Conservation (phyloP, 2,329 filamentous ascomycete genomes). For the Neonectria neomacrospora region DNA sequence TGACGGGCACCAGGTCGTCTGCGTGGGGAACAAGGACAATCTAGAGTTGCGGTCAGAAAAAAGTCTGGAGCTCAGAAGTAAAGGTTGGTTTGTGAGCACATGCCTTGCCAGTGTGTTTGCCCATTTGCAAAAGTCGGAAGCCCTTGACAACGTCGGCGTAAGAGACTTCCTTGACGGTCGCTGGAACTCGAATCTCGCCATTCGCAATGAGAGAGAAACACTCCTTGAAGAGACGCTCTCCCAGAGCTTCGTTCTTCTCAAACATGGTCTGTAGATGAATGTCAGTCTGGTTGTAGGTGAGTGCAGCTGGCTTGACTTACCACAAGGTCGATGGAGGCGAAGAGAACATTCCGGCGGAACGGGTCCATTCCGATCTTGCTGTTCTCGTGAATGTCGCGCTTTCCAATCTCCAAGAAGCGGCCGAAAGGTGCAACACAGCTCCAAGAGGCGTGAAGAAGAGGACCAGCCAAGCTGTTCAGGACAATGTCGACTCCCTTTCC, state of each 20-base stretch:
- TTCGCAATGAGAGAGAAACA: constrained; percentile 31
- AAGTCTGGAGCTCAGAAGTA: not conserved
- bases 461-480: constrained; percentile 46
- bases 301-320: not conserved
- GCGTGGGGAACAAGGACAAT: constrained; percentile 27
- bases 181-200: constrained; percentile 23
- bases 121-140: constrained; percentile 34
- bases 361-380: constrained; percentile 48
- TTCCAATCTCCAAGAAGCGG: constrained; percentile 39
- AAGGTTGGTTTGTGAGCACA: not conserved
- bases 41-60: constrained; percentile 20
- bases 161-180: constrained; percentile 23
- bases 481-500: constrained; percentile 47
- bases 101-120: constrained; percentile 35
- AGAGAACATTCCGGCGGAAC: constrained; percentile 50
- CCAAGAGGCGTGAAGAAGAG: constrained; percentile 46
- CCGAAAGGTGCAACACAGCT: constrained; percentile 41
- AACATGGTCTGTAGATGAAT: constrained; percentile 17
- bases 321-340: constrained; percentile 54
- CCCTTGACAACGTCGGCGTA: constrained; percentile 37
- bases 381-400: constrained; percentile 48
- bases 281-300: constrained; percentile 6
- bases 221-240: constrained; percentile 21
- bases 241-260: constrained; percentile 22
- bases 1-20: constrained; percentile 28